phyloP scores from a whole-genome alignment of 2,329 filamentous ascomycete species.

The Aureobasidium mangrovei region DNA sequence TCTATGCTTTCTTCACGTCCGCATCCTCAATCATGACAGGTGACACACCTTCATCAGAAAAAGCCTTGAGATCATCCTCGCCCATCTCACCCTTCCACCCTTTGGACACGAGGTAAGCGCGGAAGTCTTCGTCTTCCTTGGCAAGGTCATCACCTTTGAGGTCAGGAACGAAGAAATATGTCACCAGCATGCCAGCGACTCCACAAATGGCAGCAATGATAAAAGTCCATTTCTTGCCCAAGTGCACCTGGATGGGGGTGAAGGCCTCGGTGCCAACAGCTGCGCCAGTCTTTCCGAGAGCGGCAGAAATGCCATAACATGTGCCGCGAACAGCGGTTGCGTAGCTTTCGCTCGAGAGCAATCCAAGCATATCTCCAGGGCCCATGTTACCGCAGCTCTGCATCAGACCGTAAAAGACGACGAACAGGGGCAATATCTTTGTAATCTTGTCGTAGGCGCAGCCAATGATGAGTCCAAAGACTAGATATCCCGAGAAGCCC shows the following conservation, averaged over 20 bases:
- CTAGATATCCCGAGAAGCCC: conserved; percentile 40
- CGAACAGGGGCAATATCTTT: conserved; percentile 40
- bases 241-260: conserved; percentile 36
- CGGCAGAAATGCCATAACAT: conserved; percentile 44
- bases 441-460: conserved; percentile 41
- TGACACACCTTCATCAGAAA: conserved; percentile 22
- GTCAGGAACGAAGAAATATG: conserved; percentile 41
- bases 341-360: conserved; percentile 44
- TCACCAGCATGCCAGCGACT: conserved; percentile 39
- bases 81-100: conserved; percentile 43
- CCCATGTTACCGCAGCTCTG: conserved; percentile 43
- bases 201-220: conserved; percentile 46
- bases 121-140: conserved; percentile 37
- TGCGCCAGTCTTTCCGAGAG: conserved; percentile 44
- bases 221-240: conserved; percentile 44
- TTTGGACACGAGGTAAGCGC: conserved; percentile 35
- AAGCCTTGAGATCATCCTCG: conserved; percentile 30
- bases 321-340: conserved; percentile 44
- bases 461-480: conserved; percentile 47
- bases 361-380: conserved; percentile 43
- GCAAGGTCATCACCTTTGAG: conserved; percentile 38
- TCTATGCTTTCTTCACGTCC: too few relatives aligned
- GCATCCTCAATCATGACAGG: too few relatives aligned
- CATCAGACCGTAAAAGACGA: conserved; percentile 47
- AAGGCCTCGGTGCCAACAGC: conserved; percentile 42